These are phyloP conservation scores for Prunus kanzakura DNA, from an alignment of 306 rosid species.

Conservation along the genomic window DNA sequence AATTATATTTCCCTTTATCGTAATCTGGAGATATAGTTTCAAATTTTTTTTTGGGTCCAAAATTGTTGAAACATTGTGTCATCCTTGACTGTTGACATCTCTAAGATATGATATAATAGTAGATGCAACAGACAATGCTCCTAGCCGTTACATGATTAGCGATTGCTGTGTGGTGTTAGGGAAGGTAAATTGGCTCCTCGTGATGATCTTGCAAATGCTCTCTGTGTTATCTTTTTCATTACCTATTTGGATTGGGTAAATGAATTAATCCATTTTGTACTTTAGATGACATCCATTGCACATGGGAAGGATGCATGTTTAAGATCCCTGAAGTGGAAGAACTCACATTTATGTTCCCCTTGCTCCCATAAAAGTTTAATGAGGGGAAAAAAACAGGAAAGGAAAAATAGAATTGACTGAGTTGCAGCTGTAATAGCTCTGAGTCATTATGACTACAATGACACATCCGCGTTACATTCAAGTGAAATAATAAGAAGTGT, in stretches of 20 bases:
- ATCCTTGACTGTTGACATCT: conserved; percentile 42
- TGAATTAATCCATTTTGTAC: not conserved
- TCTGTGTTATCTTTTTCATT: not conserved
- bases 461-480: not conserved
- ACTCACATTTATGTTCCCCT: not conserved
- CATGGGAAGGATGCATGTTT: not conserved
- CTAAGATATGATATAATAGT: conserved; percentile 76
- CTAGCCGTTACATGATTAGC: conserved; percentile 89
- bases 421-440: not conserved
- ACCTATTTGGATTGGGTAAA: not conserved
- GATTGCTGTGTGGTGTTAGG: conserved; percentile 97
- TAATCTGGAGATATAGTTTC: not conserved
- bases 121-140: conserved; percentile 98
- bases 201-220: conserved; percentile 1
- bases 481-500: not conserved
- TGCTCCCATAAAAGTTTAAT: not conserved
- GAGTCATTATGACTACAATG: not conserved
- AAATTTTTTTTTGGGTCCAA: not conserved
- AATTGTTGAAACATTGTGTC: conserved; percentile 11
- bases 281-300: not conserved
- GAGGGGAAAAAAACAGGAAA: not conserved
- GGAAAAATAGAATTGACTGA: not conserved
- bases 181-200: conserved; percentile 55
- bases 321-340: not conserved
- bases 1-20: not conserved